Evolutionary conservation across 768 basidiomycete genomes (phyloP).

Genomic region (Kwoniella shandongensis): DNA sequence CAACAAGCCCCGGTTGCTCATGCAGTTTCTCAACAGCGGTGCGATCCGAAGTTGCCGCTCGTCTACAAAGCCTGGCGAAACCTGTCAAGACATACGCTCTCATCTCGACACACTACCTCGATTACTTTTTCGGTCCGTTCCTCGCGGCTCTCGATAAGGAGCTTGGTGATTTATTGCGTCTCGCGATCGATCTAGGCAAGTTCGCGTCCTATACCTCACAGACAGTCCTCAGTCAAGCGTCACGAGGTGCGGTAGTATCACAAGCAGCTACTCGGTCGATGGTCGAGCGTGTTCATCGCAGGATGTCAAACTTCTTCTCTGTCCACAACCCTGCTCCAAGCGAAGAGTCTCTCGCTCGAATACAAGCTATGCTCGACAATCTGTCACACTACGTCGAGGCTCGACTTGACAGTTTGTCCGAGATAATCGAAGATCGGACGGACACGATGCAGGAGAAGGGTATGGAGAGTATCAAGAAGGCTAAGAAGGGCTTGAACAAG

Average conservation of each 20-base stretch:
- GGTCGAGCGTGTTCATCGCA: not conserved
- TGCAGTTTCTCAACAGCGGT: conserved; percentile 11
- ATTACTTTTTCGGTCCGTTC: not conserved
- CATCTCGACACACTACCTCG: not conserved
- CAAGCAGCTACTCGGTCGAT: too few relatives aligned
- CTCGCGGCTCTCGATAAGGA: not conserved
- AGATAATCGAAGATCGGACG: conserved; percentile 14
- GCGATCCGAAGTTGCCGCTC: not conserved
- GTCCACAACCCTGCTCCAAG: not conserved
- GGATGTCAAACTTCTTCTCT: conserved; percentile 4
- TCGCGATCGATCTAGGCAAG: not conserved
- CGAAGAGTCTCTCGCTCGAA: not conserved
- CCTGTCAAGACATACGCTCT: not conserved
- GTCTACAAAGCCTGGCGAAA: not conserved
- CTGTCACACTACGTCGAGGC: conserved; percentile 11
- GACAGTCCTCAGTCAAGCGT: not conserved
- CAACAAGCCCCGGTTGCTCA: not conserved
- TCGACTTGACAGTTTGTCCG: conserved; percentile 9
- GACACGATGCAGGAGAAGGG: conserved; percentile 18
- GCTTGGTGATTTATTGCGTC: not conserved
- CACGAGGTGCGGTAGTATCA: conserved; percentile 1
- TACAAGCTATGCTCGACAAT: conserved; percentile 9
- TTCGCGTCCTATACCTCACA: not conserved
- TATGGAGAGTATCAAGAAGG: conserved; percentile 11
- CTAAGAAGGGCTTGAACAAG: conserved; percentile 13